A percentile compares a stretch with the other conserved stretches of the same genome.
phyloP scores from a whole-genome alignment of 495 filamentous ascomycete genomes.

The Barbatosphaeria neglecta region DNA sequence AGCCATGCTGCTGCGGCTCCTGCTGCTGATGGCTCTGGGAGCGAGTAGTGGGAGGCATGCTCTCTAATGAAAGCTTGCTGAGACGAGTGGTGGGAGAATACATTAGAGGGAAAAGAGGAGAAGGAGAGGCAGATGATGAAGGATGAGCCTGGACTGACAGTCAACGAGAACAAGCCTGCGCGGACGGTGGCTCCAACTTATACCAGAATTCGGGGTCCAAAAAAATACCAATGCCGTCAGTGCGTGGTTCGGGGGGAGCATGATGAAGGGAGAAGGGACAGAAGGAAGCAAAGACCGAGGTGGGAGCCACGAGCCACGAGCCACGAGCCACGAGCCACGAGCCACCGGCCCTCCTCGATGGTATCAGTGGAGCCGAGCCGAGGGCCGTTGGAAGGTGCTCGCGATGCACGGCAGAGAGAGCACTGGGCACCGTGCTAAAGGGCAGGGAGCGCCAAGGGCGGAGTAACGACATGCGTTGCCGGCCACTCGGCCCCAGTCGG shows the following conservation, averaged over 20 bases:
- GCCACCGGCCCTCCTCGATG: not conserved
- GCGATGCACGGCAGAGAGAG: not conserved
- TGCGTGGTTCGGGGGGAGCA: not conserved
- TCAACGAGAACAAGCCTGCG: no score
- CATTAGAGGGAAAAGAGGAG: constrained; percentile 8
- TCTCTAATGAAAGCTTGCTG: constrained; percentile 29
- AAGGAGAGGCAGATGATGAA: not conserved
- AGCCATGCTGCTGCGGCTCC: constrained; percentile 5
- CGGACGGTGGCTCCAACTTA: not conserved
- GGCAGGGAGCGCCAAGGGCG: not conserved
- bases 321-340: no score
- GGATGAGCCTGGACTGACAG: not conserved
- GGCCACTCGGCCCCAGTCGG: not conserved
- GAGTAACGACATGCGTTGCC: not conserved
- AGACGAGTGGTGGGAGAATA: constrained; percentile 24
- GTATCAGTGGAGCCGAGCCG: not conserved
- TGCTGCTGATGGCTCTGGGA: constrained; percentile 13
- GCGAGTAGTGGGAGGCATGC: constrained; percentile 15
- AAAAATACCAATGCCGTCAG: not conserved
- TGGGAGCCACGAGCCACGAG: no score
- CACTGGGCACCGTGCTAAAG: not conserved
- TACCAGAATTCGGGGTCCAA: not conserved
- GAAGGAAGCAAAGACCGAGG: not conserved
- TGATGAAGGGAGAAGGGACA: no score
- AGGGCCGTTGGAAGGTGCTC: not conserved